phyloP scores from a whole-genome alignment of 73 alveolate genomes.

The Paramecium biaurelia region DNA sequence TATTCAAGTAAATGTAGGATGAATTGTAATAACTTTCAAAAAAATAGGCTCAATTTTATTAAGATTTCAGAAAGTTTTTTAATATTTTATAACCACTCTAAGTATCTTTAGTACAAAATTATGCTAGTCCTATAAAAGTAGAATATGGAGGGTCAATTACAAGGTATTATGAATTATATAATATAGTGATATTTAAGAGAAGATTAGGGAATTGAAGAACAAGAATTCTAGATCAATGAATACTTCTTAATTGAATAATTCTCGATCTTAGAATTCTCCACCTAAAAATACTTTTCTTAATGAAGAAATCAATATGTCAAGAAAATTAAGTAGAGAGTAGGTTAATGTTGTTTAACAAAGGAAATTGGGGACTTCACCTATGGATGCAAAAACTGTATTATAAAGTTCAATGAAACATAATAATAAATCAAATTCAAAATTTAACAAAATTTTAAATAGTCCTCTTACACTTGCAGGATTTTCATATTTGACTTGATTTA shows the following conservation, averaged over 20 bases:
- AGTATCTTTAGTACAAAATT: not conserved
- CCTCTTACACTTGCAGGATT: not conserved
- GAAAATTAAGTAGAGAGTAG: not conserved
- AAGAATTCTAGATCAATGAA: not conserved
- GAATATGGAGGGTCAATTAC: not conserved
- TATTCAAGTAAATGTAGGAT: not conserved
- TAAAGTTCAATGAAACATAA: not conserved
- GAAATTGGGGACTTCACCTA: not conserved
- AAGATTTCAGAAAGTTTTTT: not conserved
- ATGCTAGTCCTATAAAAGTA: not conserved
- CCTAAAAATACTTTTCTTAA: not conserved
- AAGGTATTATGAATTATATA: not conserved
- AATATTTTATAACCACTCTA: not conserved
- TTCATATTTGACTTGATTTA: not conserved
- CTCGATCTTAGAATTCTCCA: slow-evolving; percentile 23
- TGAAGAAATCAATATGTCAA: not conserved
- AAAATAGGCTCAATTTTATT: not conserved
- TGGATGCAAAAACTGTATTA: not conserved
- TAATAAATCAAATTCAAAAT: not conserved
- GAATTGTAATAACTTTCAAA: not conserved
- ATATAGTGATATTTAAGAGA: not conserved
- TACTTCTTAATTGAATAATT: not conserved
- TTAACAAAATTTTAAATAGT: not conserved
- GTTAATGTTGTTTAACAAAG: not conserved
- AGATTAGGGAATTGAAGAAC: not conserved